Conservation (phyloP, 495 filamentous ascomycete genomes). For the Neurospora sp. region DNA sequence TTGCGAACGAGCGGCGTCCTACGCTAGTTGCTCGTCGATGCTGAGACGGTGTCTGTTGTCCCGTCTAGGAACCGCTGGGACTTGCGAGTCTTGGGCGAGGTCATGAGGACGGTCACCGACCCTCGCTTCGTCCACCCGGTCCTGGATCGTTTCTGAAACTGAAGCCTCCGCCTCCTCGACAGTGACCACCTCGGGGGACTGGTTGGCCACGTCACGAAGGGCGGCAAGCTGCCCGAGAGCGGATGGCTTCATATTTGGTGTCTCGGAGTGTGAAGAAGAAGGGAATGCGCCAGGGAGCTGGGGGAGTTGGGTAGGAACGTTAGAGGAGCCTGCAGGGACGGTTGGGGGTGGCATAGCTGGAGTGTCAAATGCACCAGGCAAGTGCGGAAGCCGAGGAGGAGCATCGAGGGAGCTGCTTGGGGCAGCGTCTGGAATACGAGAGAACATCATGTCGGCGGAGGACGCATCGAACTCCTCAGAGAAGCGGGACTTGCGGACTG, state of each 20-base stretch:
- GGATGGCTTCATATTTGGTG: background rate
- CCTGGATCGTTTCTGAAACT: background rate
- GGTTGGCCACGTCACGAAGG: background rate
- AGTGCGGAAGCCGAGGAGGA: background rate
- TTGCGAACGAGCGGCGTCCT: background rate
- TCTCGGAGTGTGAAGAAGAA: background rate
- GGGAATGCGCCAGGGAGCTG: background rate
- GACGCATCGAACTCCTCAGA: background rate
- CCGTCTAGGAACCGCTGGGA: no score
- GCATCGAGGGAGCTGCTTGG: background rate
- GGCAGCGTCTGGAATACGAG: background rate
- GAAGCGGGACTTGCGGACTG: background rate
- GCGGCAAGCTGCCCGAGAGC: background rate
- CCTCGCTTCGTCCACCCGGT: background rate
- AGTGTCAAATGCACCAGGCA: background rate
- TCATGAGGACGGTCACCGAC: background rate
- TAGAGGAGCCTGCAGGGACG: background rate
- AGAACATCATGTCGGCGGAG: background rate
- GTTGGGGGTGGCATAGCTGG: background rate
- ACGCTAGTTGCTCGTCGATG: background rate
- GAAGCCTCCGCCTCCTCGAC: background rate
- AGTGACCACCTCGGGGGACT: background rate
- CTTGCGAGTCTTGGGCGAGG: background rate
- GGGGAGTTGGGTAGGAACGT: background rate
- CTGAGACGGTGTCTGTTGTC: background rate